These are phyloP conservation scores for Dissophora ornata DNA, from an alignment of 192 early-diverging fungal species.

Conservation along the genomic window DNA sequence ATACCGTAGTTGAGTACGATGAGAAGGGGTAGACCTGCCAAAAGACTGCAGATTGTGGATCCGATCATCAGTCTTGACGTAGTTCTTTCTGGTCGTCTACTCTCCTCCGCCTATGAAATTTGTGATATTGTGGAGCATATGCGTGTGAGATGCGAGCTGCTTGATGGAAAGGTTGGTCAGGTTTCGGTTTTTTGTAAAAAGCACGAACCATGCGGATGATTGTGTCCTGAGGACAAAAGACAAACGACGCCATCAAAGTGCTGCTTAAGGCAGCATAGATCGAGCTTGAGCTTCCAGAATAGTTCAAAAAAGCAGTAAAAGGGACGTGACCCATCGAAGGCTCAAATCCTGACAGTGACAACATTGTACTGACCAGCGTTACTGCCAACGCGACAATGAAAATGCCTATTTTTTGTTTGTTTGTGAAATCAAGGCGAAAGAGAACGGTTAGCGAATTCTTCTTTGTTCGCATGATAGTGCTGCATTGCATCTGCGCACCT, in stretches of 20 bases:
- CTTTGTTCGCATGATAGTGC: too few species aligned
- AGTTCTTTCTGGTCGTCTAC: conserved; percentile 13
- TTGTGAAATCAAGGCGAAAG: too few species aligned
- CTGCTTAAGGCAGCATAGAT: conserved; percentile 34
- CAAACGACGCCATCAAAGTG: conserved; percentile 37
- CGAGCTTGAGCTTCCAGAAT: conserved; percentile 37
- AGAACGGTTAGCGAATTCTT: neutral
- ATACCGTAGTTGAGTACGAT: conserved; percentile 29
- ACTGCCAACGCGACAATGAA: conserved; percentile 20
- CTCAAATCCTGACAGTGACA: conserved; percentile 15
- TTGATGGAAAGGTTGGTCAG: too few species aligned
- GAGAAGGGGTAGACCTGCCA: conserved; percentile 19
- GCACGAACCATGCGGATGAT: conserved; percentile 28
- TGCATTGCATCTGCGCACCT: conserved; percentile 5
- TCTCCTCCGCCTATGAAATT: conserved; percentile 36
- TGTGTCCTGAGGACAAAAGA: conserved; percentile 45
- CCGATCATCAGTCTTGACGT: conserved; percentile 16
- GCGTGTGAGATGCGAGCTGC: too few species aligned
- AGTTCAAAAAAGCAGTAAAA: conserved; percentile 43
- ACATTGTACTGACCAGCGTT: conserved; percentile 22
- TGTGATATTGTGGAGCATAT: too few species aligned
- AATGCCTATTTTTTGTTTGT: too few species aligned
- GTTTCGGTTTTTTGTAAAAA: too few species aligned
- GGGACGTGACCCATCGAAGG: conserved; percentile 21
- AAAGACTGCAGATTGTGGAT: conserved; percentile 6